These are phyloP conservation scores for Gastrodia elata DNA, from an alignment of 106 monocot species.

Conservation along the genomic window DNA sequence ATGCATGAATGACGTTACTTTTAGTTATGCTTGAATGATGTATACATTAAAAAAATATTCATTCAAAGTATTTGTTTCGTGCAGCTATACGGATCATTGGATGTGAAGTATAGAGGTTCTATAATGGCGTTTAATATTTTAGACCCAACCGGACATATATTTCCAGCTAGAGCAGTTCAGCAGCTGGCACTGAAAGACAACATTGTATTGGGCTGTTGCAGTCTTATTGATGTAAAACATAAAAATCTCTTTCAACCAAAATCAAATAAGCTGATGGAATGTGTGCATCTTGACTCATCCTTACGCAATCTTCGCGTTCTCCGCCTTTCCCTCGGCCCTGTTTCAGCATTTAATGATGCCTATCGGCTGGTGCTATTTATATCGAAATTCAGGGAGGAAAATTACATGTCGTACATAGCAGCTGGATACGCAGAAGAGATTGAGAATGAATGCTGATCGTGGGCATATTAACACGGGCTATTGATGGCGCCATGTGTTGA, in stretches of 20 bases:
- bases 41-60: neutral
- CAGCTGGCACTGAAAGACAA: constrained; percentile 22
- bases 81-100: constrained; percentile 21
- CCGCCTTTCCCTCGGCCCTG: constrained; percentile 17
- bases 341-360: constrained; percentile 18
- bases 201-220: constrained; percentile 13
- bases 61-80: neutral
- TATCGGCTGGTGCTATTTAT: constrained; percentile 24
- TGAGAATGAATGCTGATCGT: constrained; percentile 10
- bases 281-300: neutral
- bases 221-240: neutral
- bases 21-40: neutral
- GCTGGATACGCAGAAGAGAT: constrained; percentile 19
- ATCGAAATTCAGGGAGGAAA: constrained; percentile 20
- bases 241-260: neutral
- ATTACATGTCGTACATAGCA: constrained; percentile 23
- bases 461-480: too few species aligned
- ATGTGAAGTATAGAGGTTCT: constrained; percentile 23
- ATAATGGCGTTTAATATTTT: constrained; percentile 25
- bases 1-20: neutral
- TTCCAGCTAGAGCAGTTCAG: constrained; percentile 24
- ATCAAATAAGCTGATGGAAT: constrained; percentile 6
- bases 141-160: constrained; percentile 22
- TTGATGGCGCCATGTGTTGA: neutral
- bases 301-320: neutral